Evolutionary conservation across 768 basidiomycete genomes (phyloP).

Genomic region (Mycena maculata): DNA sequence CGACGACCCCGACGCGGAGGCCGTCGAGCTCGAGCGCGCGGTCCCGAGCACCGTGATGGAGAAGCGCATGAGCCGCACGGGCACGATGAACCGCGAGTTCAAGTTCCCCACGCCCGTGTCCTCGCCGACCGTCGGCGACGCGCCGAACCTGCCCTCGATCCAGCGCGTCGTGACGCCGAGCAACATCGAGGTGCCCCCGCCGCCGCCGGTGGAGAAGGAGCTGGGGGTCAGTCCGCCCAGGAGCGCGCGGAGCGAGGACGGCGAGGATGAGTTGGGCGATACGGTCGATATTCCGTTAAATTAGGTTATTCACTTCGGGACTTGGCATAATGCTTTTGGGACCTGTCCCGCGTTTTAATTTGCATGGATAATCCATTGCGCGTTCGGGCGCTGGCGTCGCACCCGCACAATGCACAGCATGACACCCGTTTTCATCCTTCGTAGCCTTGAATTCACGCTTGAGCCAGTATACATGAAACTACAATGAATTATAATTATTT

Average conservation of each 20-base stretch:
- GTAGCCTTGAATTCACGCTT: no score
- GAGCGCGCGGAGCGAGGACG: constrained; percentile 58
- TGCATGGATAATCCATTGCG: no score
- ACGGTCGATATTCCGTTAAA: constrained; percentile 44
- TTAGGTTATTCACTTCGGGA: background rate
- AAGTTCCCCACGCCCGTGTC: constrained; percentile 68
- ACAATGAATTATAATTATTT: no score
- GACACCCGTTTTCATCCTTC: no score
- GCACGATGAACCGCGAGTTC: constrained; percentile 84
- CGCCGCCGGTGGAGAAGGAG: constrained; percentile 84
- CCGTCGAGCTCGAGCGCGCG: constrained; percentile 44
- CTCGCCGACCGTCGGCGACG: constrained; percentile 45
- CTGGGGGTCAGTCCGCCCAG: constrained; percentile 37
- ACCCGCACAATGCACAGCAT: no score
- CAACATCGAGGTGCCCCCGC: constrained; percentile 81
- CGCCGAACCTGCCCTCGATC: constrained; percentile 31
- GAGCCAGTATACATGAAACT: no score
- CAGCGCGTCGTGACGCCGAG: constrained; percentile 63
- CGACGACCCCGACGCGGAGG: constrained; percentile 51
- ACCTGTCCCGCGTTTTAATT: background rate
- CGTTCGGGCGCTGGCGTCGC: no score
- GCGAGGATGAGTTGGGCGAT: constrained; percentile 81
- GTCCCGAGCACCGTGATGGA: constrained; percentile 35
- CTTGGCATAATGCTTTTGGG: background rate
- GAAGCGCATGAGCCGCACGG: constrained; percentile 65